Evolutionary conservation across 2,329 filamentous ascomycete genomes (phyloP).

Genomic region (Fusarium subglutinans): DNA sequence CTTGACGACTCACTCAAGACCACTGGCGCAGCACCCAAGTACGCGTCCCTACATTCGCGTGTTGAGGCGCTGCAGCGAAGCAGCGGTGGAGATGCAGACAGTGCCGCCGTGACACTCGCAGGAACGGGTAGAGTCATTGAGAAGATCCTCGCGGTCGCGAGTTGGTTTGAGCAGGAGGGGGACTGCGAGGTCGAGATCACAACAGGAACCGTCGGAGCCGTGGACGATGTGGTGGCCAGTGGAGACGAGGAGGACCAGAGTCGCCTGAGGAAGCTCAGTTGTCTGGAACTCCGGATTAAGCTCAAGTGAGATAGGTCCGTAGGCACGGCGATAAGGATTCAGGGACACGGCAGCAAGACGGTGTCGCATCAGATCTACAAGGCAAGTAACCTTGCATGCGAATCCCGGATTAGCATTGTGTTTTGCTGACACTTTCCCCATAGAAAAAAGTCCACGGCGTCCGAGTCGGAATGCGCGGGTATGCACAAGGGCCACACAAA

Average conservation of each 20-base stretch:
- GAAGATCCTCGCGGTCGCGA: constrained; percentile 68
- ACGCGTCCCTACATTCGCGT: constrained; percentile 57
- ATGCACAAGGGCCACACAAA: constrained; percentile 2
- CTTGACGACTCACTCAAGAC: constrained; percentile 62
- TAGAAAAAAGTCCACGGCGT: constrained; percentile 2
- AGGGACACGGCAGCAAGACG: not conserved
- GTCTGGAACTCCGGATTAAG: constrained; percentile 59
- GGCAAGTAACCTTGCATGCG: constrained; percentile 18
- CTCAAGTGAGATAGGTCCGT: constrained; percentile 50
- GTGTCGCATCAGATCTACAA: constrained; percentile 5
- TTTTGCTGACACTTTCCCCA: constrained; percentile 15
- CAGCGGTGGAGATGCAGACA: constrained; percentile 40
- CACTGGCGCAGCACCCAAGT: constrained; percentile 57
- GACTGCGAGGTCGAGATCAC: constrained; percentile 67
- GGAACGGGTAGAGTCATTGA: constrained; percentile 74
- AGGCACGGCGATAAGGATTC: constrained; percentile 10
- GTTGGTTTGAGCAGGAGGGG: constrained; percentile 70
- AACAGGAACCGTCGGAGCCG: constrained; percentile 70
- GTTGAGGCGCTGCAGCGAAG: constrained; percentile 54
- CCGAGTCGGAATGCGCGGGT: constrained; percentile 32
- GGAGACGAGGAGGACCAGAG: constrained; percentile 53
- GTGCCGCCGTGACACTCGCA: constrained; percentile 63
- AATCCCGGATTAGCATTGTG: not conserved
- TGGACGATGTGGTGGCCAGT: constrained; percentile 69
- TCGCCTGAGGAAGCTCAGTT: constrained; percentile 60